phyloP scores from a whole-genome alignment of 805 yeast genomes.

The Groenewaldozyma tartarivorans region DNA sequence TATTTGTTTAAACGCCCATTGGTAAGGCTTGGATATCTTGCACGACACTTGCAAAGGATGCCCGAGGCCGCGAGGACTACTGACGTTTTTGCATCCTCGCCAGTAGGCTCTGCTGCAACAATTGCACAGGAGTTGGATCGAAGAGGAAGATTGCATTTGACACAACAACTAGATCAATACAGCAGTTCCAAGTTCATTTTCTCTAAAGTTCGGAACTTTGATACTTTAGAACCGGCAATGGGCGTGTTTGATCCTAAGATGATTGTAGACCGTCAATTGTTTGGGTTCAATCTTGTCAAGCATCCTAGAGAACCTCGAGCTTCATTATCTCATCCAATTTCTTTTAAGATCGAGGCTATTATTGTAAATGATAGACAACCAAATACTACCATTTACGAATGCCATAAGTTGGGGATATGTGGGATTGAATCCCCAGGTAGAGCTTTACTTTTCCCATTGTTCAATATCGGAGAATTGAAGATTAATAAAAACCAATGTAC shows the following conservation, averaged over 20 bases:
- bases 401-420: constrained; percentile 13
- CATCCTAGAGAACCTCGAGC: neutral
- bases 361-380: constrained; percentile 3
- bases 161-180: constrained; percentile 9
- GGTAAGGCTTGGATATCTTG: constrained; percentile 9
- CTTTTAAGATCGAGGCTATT: constrained; percentile 13
- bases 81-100: neutral
- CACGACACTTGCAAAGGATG: constrained; percentile 1
- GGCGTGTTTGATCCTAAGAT: constrained; percentile 11
- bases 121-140: constrained; percentile 4
- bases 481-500: neutral
- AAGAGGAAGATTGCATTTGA: constrained; percentile 1
- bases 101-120: neutral
- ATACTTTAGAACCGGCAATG: constrained; percentile 12
- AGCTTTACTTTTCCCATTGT: constrained; percentile 16
- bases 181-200: constrained; percentile 10
- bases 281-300: constrained; percentile 10
- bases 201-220: constrained; percentile 13
- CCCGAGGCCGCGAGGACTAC: neutral
- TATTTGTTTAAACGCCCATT: constrained; percentile 13
- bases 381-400: neutral
- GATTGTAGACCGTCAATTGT: constrained; percentile 10
- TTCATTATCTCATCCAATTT: constrained; percentile 1
- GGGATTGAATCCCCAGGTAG: constrained; percentile 17
- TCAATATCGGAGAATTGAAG: constrained; percentile 10